phyloP scores from a whole-genome alignment of 208 protist species.

The Crithidia brevicula region DNA sequence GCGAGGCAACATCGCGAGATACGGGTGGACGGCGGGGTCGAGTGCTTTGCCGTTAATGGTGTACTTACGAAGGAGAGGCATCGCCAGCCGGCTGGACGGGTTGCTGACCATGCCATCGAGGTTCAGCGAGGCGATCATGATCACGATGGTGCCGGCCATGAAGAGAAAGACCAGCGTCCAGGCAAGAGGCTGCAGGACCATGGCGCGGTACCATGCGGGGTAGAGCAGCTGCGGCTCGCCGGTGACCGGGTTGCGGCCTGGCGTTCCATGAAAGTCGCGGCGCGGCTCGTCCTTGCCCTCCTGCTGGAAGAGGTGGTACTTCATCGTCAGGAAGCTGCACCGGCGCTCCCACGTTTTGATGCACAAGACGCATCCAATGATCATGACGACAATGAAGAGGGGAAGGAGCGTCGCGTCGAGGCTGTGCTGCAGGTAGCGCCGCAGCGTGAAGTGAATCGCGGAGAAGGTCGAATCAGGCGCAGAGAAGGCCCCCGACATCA shows the following conservation, averaged over 20 bases:
- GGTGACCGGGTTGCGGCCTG: conserved; percentile 40
- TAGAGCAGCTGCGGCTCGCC: conserved; percentile 47
- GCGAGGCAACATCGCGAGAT: conserved; percentile 37
- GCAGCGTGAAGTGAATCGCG: conserved; percentile 7
- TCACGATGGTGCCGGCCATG: conserved; percentile 35
- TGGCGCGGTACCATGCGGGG: conserved; percentile 44
- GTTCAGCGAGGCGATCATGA: conserved; percentile 67
- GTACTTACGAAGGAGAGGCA: conserved; percentile 36
- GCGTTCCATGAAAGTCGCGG: conserved; percentile 46
- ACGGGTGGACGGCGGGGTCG: conserved; percentile 34
- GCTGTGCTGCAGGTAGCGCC: conserved; percentile 14
- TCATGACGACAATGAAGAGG: conserved; percentile 39
- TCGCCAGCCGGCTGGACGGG: conserved; percentile 22
- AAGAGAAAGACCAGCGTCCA: conserved; percentile 43
- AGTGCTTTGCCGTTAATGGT: conserved; percentile 52
- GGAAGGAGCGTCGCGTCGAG: conserved; percentile 32
- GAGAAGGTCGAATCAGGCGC: conserved; percentile 2
- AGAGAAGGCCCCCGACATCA: conserved; percentile 2
- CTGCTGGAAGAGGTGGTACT: conserved; percentile 50
- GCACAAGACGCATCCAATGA: conserved; percentile 66
- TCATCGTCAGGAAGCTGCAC: conserved; percentile 39
- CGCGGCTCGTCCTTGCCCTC: conserved; percentile 44
- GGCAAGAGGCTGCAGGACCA: conserved; percentile 47
- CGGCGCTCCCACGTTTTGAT: conserved; percentile 71
- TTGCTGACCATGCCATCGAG: conserved; percentile 44